A percentile compares a stretch with the other conserved stretches of the same genome.
Evolutionary conservation across 495 filamentous ascomycete species (phyloP).

Genomic region (Melanomma pulvis-pyrius): DNA sequence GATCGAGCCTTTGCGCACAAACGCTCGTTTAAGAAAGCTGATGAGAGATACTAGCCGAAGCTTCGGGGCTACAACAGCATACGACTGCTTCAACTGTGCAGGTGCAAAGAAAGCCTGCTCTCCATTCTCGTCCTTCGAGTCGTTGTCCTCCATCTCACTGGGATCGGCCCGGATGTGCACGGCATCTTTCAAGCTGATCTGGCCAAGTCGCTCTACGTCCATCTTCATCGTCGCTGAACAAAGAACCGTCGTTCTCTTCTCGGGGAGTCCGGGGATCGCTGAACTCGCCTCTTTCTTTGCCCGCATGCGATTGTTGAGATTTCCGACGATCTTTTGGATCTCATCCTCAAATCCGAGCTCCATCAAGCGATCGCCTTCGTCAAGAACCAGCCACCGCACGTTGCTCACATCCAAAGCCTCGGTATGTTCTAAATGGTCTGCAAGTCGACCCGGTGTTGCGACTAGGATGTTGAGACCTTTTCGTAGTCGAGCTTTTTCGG

Average conservation of each 20-base stretch:
- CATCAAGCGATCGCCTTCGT: constrained; percentile 96
- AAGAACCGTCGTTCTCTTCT: constrained; percentile 79
- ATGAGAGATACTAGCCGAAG: constrained; percentile 83
- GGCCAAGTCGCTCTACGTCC: constrained; percentile 86
- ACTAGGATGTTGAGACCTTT: constrained; percentile 95
- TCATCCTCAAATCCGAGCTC: constrained; percentile 96
- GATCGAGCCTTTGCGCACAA: constrained; percentile 80
- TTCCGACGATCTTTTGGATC: constrained; percentile 75
- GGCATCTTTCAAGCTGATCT: constrained; percentile 93
- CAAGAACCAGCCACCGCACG: constrained; percentile 89
- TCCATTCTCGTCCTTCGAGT: constrained; percentile 38
- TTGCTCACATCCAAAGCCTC: constrained; percentile 83
- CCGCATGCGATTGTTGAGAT: constrained; percentile 62
- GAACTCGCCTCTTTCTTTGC: constrained; percentile 46
- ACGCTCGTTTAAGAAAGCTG: constrained; percentile 79
- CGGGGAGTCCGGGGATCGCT: constrained; percentile 61
- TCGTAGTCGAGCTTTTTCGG: constrained; percentile 87
- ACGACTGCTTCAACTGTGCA: constrained; percentile 88
- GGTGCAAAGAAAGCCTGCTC: constrained; percentile 79
- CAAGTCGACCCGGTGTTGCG: constrained; percentile 86
- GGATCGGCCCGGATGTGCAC: constrained; percentile 77
- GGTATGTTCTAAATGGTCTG: constrained; percentile 90
- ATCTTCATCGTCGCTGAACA: constrained; percentile 98
- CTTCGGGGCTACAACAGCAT: constrained; percentile 83
- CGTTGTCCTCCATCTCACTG: constrained; percentile 51